Evolutionary conservation across 2,329 filamentous ascomycete species (phyloP).

Genomic region (Reticulascus tulasneorum): DNA sequence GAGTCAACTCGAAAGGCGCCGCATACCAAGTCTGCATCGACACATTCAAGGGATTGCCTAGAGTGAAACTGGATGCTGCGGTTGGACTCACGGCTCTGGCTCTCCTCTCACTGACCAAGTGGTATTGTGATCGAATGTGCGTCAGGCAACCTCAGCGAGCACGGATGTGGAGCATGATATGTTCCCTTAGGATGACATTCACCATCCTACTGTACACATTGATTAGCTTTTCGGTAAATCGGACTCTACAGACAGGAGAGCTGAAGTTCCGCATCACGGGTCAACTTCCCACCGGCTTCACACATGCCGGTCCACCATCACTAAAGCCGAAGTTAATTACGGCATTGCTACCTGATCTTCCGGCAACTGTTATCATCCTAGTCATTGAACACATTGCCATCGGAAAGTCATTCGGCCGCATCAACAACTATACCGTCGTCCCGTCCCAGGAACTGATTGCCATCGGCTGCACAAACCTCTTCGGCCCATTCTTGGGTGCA

Average conservation of each 20-base stretch:
- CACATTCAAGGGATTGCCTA: slow-evolving; percentile 41
- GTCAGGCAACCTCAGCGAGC: slow-evolving; percentile 55
- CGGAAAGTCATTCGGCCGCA: slow-evolving; percentile 74
- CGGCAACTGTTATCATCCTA: slow-evolving; percentile 70
- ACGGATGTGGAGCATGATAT: slow-evolving; percentile 68
- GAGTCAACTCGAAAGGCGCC: slow-evolving; percentile 44
- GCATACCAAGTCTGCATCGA: slow-evolving; percentile 49
- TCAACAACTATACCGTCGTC: slow-evolving; percentile 75
- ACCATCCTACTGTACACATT: slow-evolving; percentile 73
- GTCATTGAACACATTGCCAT: slow-evolving; percentile 83
- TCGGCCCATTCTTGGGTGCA: slow-evolving; percentile 68
- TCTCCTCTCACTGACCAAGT: slow-evolving; percentile 60
- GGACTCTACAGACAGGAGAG: slow-evolving; percentile 40
- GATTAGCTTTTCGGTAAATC: slow-evolving; percentile 66
- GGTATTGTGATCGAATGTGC: slow-evolving; percentile 54
- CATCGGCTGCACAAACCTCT: slow-evolving; percentile 70
- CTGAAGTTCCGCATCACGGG: slow-evolving; percentile 60
- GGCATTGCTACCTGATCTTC: slow-evolving; percentile 58
- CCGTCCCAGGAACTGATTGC: slow-evolving; percentile 77
- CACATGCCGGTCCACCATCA: slow-evolving; percentile 55
- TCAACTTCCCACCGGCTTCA: slow-evolving; percentile 49
- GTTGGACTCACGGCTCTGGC: slow-evolving; percentile 67
- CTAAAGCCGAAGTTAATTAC: slow-evolving; percentile 53
- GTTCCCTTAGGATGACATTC: slow-evolving; percentile 71
- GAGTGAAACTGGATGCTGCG: slow-evolving; percentile 63